Evolutionary conservation across 1,284 basidiomycete species (phyloP), one percentile per base, ranked within the genome.

Genomic region (Ganoderma sp.): DNA sequence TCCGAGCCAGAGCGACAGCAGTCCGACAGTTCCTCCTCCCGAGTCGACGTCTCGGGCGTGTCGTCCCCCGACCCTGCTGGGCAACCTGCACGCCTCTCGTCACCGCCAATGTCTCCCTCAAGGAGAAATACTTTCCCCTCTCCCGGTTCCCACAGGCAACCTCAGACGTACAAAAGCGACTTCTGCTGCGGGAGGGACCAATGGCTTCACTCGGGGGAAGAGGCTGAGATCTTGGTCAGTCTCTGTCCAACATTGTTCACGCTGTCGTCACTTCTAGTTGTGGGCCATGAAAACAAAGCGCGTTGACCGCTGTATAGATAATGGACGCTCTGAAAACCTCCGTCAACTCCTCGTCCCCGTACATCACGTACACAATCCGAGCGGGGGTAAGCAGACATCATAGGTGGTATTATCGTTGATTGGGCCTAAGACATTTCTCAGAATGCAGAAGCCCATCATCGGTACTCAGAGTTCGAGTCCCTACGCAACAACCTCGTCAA

Each of bases 401-500:
- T 64, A 32, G 60, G 1, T 67, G 60, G 50, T 25, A 34, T 7
- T 32, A 12, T 28, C 34, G 1, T 39, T 10, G 22, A 12, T 34
- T 41, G 17, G 56, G 63, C 14, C 67, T 48, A 66, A 28, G 48
- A 19, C 22, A 19, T 63, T 32, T 4, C 10, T 62, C 78, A 97
- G 95, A 88, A 85, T 72, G 86, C 90, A n/a, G 92, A 95, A 75
- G 90, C 95, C 6, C 88, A 91, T 59, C 93, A 98, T 74, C 88
- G 98, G 48, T 99, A 99, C 81, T 99, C 97, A 5, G 96, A 99
- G 78, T 99, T 99, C 79, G 95, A 99, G 80, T 95, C 96, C 28
- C 84, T 99, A 58, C 90, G 98, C 65, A 86, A 89, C 66, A 93
- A 88, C 66, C 87, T 99, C 59, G 85, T 90, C 58, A 94, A 90